Evolutionary conservation across 352 stramenopile genomes (phyloP), one percentile per base, ranked within the genome.

Genomic region (Aphanomyces astaci): DNA sequence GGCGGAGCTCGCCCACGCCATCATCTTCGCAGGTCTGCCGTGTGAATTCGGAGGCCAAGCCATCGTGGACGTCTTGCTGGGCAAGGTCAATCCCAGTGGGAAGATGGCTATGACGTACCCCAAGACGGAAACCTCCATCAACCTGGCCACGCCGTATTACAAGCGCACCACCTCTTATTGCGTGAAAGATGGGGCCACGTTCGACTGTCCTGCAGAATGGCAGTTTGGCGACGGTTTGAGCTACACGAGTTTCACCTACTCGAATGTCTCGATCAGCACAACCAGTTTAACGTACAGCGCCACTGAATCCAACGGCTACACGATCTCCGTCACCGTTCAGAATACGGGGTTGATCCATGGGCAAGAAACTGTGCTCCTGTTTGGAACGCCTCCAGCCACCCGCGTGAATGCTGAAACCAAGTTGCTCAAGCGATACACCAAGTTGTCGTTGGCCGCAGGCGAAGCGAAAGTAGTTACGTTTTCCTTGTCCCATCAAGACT

Each of bases 51-150:
- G 88, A 24, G 88, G 88, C 2, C 66, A 89, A 71, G 86, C 86
- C 1, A 65, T 96, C 3, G 76, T 80, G 0, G 81, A 94, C 24
- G 72, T 94, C 3, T 46, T 95, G 27, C 78, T 88, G 54, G 88
- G 87, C 4, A 68, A 78, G 10, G 76, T 84, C 11, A 93, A 88
- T 22, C 87, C 87, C 17, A 93, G 81, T 2, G 88, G 74, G 1
- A 79, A 86, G 39, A 70, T 95, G 22, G 85, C 88, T 10, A 87
- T 96, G 63, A 96, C 86, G 36, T 95, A 91, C 64, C 82, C 81
- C 25, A 73, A 75, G n/a, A 59, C 15, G 64, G 69, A 78, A 0
- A 81, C 72, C 17, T 76, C 75, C 2, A 22, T 33, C 11, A 65
- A 65, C 40, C n/a, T 65, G 32, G 63, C 69, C 19, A 57, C 54